Evolutionary conservation across 1,139 yeast species (phyloP).

Genomic region (Yamadazyma jaroonii): DNA sequence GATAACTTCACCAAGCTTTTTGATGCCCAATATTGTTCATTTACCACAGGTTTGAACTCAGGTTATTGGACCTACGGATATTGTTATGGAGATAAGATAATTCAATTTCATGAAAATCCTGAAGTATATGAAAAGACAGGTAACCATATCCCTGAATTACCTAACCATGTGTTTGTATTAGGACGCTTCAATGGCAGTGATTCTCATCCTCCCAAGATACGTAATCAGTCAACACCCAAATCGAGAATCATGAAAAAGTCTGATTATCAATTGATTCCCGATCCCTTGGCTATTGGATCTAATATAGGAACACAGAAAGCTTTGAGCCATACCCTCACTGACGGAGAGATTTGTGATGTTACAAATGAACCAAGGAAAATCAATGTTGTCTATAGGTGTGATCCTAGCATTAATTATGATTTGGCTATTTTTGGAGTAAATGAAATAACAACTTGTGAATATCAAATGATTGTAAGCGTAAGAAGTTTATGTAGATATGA

Average conservation of each 20-base stretch:
- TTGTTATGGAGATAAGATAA: slow-evolving; percentile 52
- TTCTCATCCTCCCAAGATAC: slow-evolving; percentile 15
- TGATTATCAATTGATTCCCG: slow-evolving; percentile 11
- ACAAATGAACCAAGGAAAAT: slow-evolving; percentile 61
- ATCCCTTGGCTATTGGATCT: slow-evolving; percentile 11
- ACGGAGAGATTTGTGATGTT: slow-evolving; percentile 74
- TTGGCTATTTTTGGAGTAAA: slow-evolving; percentile 43
- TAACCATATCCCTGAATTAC: slow-evolving; percentile 33
- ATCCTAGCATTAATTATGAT: slow-evolving; percentile 30
- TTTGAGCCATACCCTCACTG: slow-evolving; percentile 44
- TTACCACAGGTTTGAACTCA: slow-evolving; percentile 31
- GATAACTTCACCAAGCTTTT: slow-evolving; percentile 20
- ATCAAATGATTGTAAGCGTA: slow-evolving; percentile 56
- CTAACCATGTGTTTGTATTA: slow-evolving; percentile 40
- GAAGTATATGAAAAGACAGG: slow-evolving; percentile 20
- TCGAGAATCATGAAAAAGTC: slow-evolving; percentile 11
- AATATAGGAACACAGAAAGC: slow-evolving; percentile 31
- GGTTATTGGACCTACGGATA: slow-evolving; percentile 68
- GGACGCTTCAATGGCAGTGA: slow-evolving; percentile 38
- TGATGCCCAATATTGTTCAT: slow-evolving; percentile 25
- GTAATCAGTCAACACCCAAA: slow-evolving; percentile 19
- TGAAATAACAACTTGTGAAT: slow-evolving; percentile 74
- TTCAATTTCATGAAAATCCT: slow-evolving; percentile 55
- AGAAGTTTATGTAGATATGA: slow-evolving; percentile 57
- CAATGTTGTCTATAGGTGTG: slow-evolving; percentile 69